Evolutionary conservation across 371 early-diverging fungal species (phyloP).

Genomic region (Mucor velutinosus): DNA sequence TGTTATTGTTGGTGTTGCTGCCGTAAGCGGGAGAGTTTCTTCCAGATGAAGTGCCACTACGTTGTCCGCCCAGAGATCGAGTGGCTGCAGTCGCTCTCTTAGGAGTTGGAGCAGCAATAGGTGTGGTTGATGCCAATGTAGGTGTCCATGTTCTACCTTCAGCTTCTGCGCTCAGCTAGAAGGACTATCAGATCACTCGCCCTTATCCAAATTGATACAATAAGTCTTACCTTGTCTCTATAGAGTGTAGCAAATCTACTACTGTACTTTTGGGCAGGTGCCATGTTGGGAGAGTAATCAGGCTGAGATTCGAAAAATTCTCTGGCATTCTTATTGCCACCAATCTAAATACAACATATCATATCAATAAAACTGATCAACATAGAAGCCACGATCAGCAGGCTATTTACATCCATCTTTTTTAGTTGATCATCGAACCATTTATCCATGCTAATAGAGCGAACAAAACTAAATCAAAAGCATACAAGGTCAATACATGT

Average conservation of each 20-base stretch:
- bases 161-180: conserved; percentile 69
- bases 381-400: background rate
- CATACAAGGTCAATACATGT: background rate
- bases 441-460: conserved; percentile 98
- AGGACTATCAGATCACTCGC: background rate
- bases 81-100: conserved; percentile 15
- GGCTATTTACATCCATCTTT: conserved; percentile 77
- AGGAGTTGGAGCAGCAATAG: background rate
- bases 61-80: conserved; percentile 20
- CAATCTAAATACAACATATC: conserved; percentile 55
- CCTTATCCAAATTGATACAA: background rate
- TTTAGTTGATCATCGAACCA: conserved; percentile 95
- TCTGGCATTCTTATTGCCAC: conserved; percentile 90
- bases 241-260: conserved; percentile 86
- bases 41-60: conserved; percentile 26
- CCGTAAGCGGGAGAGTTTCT: conserved; percentile 17
- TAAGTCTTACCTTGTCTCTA: conserved; percentile 77
- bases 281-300: conserved; percentile 79
- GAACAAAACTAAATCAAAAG: conserved; percentile 77
- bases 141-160: conserved; percentile 75
- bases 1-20: background rate
- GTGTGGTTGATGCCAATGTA: conserved; percentile 15
- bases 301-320: conserved; percentile 87
- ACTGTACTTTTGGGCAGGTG: conserved; percentile 84
- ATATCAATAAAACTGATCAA: background rate